Conservation (phyloP, 768 basidiomycete species). For the Leucosporidium yakuticum region DNA sequence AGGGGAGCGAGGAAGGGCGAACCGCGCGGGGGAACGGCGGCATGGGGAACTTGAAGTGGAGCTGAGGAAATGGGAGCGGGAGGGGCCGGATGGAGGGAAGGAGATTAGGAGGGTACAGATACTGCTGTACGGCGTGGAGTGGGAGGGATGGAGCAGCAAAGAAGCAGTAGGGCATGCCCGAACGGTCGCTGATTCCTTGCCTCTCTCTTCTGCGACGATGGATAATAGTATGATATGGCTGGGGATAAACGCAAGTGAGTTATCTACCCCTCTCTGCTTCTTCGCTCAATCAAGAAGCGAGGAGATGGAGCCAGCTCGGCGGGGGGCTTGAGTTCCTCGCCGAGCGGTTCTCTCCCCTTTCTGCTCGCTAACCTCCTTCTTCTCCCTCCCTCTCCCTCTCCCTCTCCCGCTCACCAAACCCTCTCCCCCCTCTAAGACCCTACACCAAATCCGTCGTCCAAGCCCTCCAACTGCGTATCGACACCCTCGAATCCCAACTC, state of each 20-base stretch:
- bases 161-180: background rate
- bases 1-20: too few species aligned
- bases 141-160: conserved; percentile 20
- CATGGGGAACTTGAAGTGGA: too few species aligned
- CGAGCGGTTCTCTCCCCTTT: too few species aligned
- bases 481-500: conserved; percentile 19
- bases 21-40: too few species aligned
- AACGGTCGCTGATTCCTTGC: too few species aligned
- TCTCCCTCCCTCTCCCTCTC: background rate
- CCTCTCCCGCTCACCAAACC: background rate
- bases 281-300: too few species aligned
- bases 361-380: background rate
- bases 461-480: conserved; percentile 33
- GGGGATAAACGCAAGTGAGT: conserved; percentile 1
- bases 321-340: too few species aligned
- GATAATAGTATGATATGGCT: background rate
- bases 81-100: too few species aligned
- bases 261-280: background rate
- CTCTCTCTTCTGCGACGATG: background rate
- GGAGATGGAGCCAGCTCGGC: too few species aligned
- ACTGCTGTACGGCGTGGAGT: conserved; percentile 4
- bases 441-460: background rate
- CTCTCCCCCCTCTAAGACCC: background rate
- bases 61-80: too few species aligned
- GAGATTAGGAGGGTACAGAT: too few species aligned